Evolutionary conservation across 2,329 filamentous ascomycete species (phyloP), one percentile per base, ranked within the genome.

Genomic region (Neonectria neomacrospora): DNA sequence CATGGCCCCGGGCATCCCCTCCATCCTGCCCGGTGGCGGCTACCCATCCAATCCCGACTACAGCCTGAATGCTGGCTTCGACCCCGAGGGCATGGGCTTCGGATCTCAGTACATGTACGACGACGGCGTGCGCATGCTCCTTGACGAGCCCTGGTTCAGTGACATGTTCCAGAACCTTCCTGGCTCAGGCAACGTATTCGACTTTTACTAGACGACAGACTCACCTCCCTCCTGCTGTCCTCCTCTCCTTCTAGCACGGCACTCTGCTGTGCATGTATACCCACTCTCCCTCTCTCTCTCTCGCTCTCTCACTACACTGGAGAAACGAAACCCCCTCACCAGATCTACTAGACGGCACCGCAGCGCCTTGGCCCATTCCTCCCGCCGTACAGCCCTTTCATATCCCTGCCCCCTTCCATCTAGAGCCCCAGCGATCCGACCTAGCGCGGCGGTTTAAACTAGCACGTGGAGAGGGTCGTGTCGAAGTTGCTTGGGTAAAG

Each of bases 131-230:
- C 73, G 75, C 34, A 77, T 77, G 63, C 73, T 78, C 54, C 71
- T 81, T 54, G 74, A 77, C 60, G 80, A 82, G 58, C 77, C 78
- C 14, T 81, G 80, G 76, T 76, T 81, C 58, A 77, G 71, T 9
- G 75, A 77, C 52, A 73, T 77, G 59, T 78, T 81, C 22, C 75
- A 78, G 50, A 74, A 74, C 12, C 66, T 80, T 23, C 78, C 76
- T 1, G 74, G 77, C 28, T 65, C 68, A 14, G 66, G 59, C 18
- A 74, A 73, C 54, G 73, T 78, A 57, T 78, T 80, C 66, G 73
- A 73, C n/a, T 77, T 79, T 61, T 79, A 26, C 12, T 47, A 20
- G n/a, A 58, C 16, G 22, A 28, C 23, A 42, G 20, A 37, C 23
- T 16, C 26, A 16, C 44, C 18, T 9, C 12, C 14, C 30, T 10